Conservation (phyloP, 2,329 filamentous ascomycete species). For the Ascochyta viciae-villosae region DNA sequence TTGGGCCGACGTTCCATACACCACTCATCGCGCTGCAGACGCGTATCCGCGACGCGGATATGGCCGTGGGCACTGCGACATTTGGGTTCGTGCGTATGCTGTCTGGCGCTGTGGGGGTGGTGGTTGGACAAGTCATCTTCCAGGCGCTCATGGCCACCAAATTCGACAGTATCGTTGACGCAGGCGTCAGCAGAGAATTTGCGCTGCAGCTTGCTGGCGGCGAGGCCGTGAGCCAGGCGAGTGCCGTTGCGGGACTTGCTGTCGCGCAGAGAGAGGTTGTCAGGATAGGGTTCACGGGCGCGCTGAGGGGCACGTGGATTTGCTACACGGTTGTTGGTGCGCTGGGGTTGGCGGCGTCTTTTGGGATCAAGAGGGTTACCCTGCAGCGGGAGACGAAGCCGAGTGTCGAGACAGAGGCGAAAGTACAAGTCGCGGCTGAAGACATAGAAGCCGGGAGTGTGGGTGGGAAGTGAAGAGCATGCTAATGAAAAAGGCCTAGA, state of each 20-base stretch:
- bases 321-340: conserved; percentile 55
- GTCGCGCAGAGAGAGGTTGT: conserved; percentile 48
- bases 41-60: conserved; percentile 61
- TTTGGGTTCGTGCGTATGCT: conserved; percentile 58
- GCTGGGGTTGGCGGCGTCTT: conserved; percentile 40
- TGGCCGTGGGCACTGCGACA: conserved; percentile 60
- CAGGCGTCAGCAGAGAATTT: conserved; percentile 28
- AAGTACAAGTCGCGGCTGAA: no score
- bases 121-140: conserved; percentile 60
- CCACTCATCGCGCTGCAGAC: conserved; percentile 64
- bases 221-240: conserved; percentile 44
- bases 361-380: conserved; percentile 43
- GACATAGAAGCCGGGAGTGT: not conserved
- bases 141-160: conserved; percentile 63
- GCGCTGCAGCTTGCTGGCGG: conserved; percentile 36
- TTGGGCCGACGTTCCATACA: conserved; percentile 63
- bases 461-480: no score
- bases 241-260: conserved; percentile 28
- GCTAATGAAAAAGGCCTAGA: no score
- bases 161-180: conserved; percentile 31
- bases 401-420: not conserved
- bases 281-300: conserved; percentile 51
- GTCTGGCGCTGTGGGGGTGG: conserved; percentile 56
- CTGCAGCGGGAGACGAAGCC: conserved; percentile 18
- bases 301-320: conserved; percentile 60